Conservation (phyloP, 352 stramenopile species). For the Phytophthora cajani region DNA sequence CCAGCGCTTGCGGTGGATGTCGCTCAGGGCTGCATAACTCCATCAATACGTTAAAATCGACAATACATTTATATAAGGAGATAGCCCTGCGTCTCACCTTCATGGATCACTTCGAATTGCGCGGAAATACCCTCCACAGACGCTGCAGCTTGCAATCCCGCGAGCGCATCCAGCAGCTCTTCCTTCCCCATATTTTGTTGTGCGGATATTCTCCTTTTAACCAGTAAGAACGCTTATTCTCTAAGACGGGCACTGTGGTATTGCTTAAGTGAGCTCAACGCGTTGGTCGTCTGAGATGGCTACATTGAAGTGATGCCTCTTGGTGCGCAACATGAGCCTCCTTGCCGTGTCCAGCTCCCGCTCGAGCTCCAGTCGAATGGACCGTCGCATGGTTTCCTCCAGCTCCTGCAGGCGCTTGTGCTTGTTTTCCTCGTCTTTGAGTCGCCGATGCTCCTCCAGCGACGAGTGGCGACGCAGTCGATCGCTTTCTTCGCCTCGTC, state of each 20-base stretch:
- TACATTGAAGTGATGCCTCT: slow-evolving; percentile 35
- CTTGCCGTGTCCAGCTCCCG: slow-evolving; percentile 60
- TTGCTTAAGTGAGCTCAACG: slow-evolving; percentile 20
- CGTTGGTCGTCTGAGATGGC: slow-evolving; percentile 30
- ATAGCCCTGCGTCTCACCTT: slow-evolving; percentile 32
- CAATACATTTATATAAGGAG: not conserved
- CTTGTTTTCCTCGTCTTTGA: slow-evolving; percentile 57
- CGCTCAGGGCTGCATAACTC: slow-evolving; percentile 43
- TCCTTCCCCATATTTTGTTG: slow-evolving; percentile 48
- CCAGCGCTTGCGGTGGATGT: slow-evolving; percentile 71
- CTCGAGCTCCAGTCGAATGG: slow-evolving; percentile 74
- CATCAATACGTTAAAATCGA: not conserved
- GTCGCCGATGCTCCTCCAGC: slow-evolving; percentile 48
- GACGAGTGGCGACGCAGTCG: slow-evolving; percentile 54
- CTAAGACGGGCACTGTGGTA: not conserved
- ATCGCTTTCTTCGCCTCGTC: slow-evolving; percentile 46
- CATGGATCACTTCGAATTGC: slow-evolving; percentile 29
- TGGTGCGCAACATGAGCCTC: slow-evolving; percentile 45
- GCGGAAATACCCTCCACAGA: slow-evolving; percentile 27
- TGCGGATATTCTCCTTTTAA: slow-evolving; percentile 8
- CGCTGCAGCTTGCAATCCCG: slow-evolving; percentile 30
- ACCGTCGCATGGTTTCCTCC: slow-evolving; percentile 49
- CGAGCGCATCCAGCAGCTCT: slow-evolving; percentile 52
- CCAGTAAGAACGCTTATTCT: slow-evolving; percentile 18
- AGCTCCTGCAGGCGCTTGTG: slow-evolving; percentile 46